These are phyloP conservation scores for Polytrichum formosum DNA, from an alignment of 225 moss, liverwort and hornwort species.

Conservation along the genomic window DNA sequence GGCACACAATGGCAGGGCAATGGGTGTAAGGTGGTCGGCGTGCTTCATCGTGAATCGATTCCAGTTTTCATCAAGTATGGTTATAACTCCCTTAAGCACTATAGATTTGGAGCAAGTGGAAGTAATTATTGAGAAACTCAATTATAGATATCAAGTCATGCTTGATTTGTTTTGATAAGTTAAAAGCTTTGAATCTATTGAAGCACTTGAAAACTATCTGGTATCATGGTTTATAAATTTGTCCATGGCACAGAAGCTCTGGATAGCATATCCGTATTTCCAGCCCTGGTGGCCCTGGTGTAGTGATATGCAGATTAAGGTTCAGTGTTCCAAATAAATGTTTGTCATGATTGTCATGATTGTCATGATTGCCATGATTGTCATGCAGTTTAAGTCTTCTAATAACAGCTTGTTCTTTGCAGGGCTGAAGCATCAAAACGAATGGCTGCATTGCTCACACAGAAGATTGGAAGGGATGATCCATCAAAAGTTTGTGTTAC, in stretches of 20 bases:
- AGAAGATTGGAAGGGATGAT: slow-evolving; percentile 50
- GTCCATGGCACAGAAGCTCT: no score
- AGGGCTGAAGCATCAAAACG: slow-evolving; percentile 42
- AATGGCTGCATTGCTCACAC: slow-evolving; percentile 19
- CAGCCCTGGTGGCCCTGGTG: no score
- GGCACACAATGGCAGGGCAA: slow-evolving; percentile 59
- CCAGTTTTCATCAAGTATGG: slow-evolving; percentile 33
- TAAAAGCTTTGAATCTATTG: no score
- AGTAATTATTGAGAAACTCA: neutral
- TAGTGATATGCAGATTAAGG: no score
- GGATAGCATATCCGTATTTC: no score
- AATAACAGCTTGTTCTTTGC: neutral
- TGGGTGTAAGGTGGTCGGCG: slow-evolving; percentile 51
- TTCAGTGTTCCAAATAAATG: no score
- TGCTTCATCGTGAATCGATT: slow-evolving; percentile 25
- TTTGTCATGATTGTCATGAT: no score
- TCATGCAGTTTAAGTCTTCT: no score
- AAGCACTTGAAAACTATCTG: no score
- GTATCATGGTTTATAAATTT: no score
- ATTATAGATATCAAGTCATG: neutral
- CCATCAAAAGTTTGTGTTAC: slow-evolving; percentile 32
- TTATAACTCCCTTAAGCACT: neutral
- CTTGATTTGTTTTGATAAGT: no score
- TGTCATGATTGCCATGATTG: no score
- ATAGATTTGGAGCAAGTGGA: neutral